Base-by-base conservation (phyloP, 106 monocot genomes). In the Dendrobium nobile region DNA sequence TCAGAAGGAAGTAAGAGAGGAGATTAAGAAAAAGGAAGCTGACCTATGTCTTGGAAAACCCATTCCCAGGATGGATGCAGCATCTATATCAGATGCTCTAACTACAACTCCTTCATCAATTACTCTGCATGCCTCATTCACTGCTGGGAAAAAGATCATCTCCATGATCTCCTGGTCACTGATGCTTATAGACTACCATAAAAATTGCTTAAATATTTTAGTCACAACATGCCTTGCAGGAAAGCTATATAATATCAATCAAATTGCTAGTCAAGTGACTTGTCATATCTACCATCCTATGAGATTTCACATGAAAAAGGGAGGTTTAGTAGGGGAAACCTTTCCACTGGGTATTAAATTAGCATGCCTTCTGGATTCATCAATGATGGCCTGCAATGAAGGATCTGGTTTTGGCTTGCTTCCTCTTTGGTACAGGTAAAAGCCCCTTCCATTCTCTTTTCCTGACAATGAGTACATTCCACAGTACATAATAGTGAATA, bases 341-440 rank as follows among this genome's bases (percentile, higher is more conserved):
- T 95, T 92, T 88, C 92, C 92, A 47, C 80, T 83, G 80, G 82
- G 92, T 81, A 92, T 84, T 42, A 90, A 78, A 70, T 92, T 92
- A 43, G 82, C 48, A 9, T 68, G 87, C 72, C 85, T 92, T 90
- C 80, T 81, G 43, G 84, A 95, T 80, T 95, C 88, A 22, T 92
- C 87, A 54, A 95, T 88, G 24, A 95, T 81, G 8, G 81, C 16
- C 47, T 86, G 87, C 6, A 95, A 79, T 74, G 78, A 90, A 48
- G 87, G 84, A 83, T 95, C 92, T 61, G 92, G 90, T 77, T 84
- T 90, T 77, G 95, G 95, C 80, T 86, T 95, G 82, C 84, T 86
- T 45, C 92, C 95, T 78, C 83, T 92, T 58, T 92, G 85, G 88
- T 88, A 88, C 18, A 87, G 83, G 78, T 95, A 95, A 73, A 84